These are phyloP conservation scores for Agrocybe pediades DNA, from an alignment of 768 basidiomycete genomes.

Conservation along the genomic window DNA sequence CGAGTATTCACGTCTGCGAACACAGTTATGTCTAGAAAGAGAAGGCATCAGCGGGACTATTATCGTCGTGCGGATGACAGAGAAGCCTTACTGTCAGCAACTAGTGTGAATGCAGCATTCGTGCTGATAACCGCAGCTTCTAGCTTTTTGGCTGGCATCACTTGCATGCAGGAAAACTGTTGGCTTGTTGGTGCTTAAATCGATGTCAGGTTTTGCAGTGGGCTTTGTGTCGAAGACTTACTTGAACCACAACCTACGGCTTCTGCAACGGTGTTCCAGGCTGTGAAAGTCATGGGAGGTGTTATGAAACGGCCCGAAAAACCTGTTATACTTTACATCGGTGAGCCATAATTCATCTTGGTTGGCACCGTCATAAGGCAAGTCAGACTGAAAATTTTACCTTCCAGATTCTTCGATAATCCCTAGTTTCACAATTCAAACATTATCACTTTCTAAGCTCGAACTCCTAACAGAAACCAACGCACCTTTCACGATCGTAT, in stretches of 20 bases:
- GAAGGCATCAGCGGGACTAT: neutral
- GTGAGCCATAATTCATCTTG: neutral
- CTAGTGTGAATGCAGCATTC: conserved; percentile 26
- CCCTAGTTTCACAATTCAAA: conserved; percentile 16
- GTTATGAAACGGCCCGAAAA: conserved; percentile 6
- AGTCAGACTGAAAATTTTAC: conserved; percentile 15
- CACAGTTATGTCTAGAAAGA: neutral
- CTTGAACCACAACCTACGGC: conserved; percentile 34
- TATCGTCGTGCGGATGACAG: neutral
- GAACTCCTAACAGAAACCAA: conserved; percentile 8
- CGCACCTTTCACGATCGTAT: conserved; percentile 30
- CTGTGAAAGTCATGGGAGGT: conserved; percentile 17
- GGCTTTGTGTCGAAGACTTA: conserved; percentile 9
- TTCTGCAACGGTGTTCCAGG: conserved; percentile 33
- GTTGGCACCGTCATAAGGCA: neutral
- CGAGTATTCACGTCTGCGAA: conserved; percentile 12
- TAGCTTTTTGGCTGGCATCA: conserved; percentile 28
- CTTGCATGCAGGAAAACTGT: conserved; percentile 40
- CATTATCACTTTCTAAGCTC: neutral
- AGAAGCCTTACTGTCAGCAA: conserved; percentile 30
- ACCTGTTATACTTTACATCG: conserved; percentile 11
- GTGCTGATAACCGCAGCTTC: conserved; percentile 34
- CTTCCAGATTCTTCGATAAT: conserved; percentile 40
- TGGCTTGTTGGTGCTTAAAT: conserved; percentile 20
- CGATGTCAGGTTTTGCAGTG: neutral